Evolutionary conservation across 2,329 filamentous ascomycete genomes (phyloP), one percentile per base, ranked within the genome.

Genomic region (Xylaria sp.): DNA sequence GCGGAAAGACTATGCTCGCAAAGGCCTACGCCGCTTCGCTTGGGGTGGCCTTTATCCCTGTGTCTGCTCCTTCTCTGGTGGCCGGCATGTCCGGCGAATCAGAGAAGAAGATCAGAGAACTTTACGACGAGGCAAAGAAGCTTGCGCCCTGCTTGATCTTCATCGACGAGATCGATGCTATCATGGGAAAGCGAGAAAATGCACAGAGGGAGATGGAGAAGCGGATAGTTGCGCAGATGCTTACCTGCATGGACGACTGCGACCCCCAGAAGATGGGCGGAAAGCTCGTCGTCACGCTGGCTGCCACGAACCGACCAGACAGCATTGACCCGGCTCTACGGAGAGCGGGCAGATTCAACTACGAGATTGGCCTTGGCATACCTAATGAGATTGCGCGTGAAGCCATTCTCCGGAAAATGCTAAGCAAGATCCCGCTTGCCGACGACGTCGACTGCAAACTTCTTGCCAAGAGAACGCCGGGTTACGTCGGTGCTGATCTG

Each of bases 401-500:
- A 69, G 81, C 89, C 53, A 97, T 99, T 48, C 76, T 97, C 51
- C 80, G 82, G 46, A 86, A 89, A 1, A 78, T 95, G 51, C 91
- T 90, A 0, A 79, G 85, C 57, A 83, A 87, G 58, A 81, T 87
- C 65, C 77, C 77, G 0, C 73, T 96, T 6, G 79, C 84, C 0
- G 79, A 83, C 2, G 86, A 92, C 61, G 83, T 97, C 18, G 84
- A 96, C 70, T 89, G 93, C 66, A 76, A 77, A 30, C 77, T 82
- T 13, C 78, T 99, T 2, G 92, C 93, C 4, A 92, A 90, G 68
- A 80, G 87, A 67, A 97, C 93, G 0, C 91, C 94, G 4, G 94
- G 94, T 1, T 99, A 94, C 66, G 93, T 99, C 0, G 93, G 92
- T 9, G 90, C 91, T 4, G 94, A 99, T 77, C 77, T 99, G 3